Conservation (phyloP, 2,329 filamentous ascomycete genomes). For the Aschersonia sp. region DNA sequence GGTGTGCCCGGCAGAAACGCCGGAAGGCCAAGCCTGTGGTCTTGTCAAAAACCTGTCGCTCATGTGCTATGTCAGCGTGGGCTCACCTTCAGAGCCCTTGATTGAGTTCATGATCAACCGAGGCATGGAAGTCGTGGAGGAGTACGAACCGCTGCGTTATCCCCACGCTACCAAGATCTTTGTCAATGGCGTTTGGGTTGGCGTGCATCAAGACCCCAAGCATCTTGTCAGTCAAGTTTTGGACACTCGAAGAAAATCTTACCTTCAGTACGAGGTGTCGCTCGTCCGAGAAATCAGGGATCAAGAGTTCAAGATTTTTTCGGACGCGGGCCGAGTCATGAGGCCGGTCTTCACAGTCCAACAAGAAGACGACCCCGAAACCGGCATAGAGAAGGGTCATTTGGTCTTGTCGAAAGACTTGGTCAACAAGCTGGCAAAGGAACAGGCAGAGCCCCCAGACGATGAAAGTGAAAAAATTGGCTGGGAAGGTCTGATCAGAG, state of each 20-base stretch:
- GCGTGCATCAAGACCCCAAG: constrained; percentile 79
- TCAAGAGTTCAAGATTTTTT: constrained; percentile 96
- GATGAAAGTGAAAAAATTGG: constrained; percentile 54
- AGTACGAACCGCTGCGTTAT: constrained; percentile 74
- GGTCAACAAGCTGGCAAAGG: constrained; percentile 56
- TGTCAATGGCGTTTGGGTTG: constrained; percentile 96
- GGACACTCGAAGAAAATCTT: constrained; percentile 62
- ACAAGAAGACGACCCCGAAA: constrained; percentile 64
- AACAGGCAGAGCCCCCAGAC: constrained; percentile 51
- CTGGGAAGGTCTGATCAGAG: constrained; percentile 74
- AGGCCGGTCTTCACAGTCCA: constrained; percentile 88
- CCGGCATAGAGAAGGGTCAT: constrained; percentile 42
- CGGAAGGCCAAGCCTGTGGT: constrained; percentile 95
- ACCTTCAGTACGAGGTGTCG: constrained; percentile 84
- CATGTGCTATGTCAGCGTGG: constrained; percentile 97
- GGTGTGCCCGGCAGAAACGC: constrained; percentile 93
- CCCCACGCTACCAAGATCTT: constrained; percentile 96
- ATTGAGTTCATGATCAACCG: constrained; percentile 91
- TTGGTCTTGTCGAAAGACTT: constrained; percentile 77
- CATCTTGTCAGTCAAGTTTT: constrained; percentile 69
- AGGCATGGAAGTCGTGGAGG: constrained; percentile 92
- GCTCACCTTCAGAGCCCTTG: constrained; percentile 78
- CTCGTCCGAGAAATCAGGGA: constrained; percentile 93
- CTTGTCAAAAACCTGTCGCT: constrained; percentile 94
- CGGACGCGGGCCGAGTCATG: constrained; percentile 89